Evolutionary conservation across 176 grass and related monocot species (phyloP), one percentile per base, ranked within the genome.

Genomic region (Alopecurus myosuroides): DNA sequence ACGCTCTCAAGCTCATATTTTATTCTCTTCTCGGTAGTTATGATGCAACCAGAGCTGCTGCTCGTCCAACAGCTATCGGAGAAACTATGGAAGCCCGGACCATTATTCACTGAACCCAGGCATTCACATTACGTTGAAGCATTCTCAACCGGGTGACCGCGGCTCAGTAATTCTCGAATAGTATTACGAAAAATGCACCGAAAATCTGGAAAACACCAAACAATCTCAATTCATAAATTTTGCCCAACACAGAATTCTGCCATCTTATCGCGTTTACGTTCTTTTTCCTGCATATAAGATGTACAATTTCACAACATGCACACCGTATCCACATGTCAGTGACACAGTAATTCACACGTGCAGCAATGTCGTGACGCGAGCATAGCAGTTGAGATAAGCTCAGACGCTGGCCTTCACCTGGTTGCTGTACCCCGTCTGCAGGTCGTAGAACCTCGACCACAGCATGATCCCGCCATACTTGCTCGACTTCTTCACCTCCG

Each of bases 381-480:
- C 42, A 12, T 11, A 44, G 42, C 46, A 11, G 4, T 11, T 9
- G 61, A 5, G 13, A 3, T 52, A 3, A 73, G 17, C 68, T 87
- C 77, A 89, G 8, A 89, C 87, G 2, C 86, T 45, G 12, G 71
- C 68, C 81, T 91, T 94, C 35, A 94, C 85, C 17, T 55, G 39
- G 23, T 88, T 28, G 79, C 81, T 94, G 74, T 89, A 94, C 50
- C 82, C 87, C 0, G 87, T 92, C 66, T 87, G 89, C 37, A 76
- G 84, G 67, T 94, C 92, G 70, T 86, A 92, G 82, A 58, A 94
- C 75, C 90, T 89, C 0, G 92, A 92, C 92, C 92, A 94, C 29
- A 94, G 61, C 92, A 94, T 92, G 77, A 94, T 94, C 7, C 92
- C 92, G 6, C 92, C 89, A n/a, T 92, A 94, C 82, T 94, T 94